Percentiles rank a stretch among this genome's conserved stretches.
Evolutionary conservation across 2,329 filamentous ascomycete genomes (phyloP).

Genomic region (Aspergillus fumigatus): DNA sequence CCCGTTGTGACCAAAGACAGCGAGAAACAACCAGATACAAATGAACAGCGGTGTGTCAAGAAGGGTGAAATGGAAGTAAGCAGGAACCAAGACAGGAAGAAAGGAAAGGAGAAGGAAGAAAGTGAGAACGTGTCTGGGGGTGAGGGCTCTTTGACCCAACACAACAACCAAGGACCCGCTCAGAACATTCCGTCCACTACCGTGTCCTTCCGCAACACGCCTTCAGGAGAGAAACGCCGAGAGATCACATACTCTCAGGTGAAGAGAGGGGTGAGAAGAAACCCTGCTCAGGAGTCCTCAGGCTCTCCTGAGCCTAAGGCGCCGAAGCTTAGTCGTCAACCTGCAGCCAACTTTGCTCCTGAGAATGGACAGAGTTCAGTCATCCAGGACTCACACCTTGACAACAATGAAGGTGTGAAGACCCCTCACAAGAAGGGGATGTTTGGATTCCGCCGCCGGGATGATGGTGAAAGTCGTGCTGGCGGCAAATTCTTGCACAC

Average conservation of each 20-base stretch:
- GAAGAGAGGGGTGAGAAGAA: not conserved
- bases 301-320: conserved; percentile 4
- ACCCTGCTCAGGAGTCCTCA: conserved; percentile 3
- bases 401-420: conserved; percentile 1
- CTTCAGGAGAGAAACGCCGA: not conserved
- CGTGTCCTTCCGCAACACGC: not conserved
- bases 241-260: not conserved
- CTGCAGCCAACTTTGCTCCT: not conserved
- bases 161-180: conserved; percentile 1
- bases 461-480: conserved; percentile 5
- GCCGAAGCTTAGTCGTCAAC: not conserved
- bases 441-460: conserved; percentile 15
- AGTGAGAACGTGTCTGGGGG: not conserved
- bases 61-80: conserved; percentile 1
- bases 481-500: conserved; percentile 6
- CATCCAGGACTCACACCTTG: not conserved
- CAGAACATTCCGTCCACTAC: conserved; percentile 1
- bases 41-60: not conserved
- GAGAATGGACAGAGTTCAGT: not conserved
- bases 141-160: conserved; percentile 1
- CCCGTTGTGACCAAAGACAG: not conserved
- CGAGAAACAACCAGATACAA: not conserved
- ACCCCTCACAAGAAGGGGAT: conserved; percentile 12
- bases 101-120: not conserved
- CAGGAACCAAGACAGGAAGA: not conserved